Evolutionary conservation across 768 basidiomycete genomes (phyloP).

Genomic region (Kwoniella shandongensis): DNA sequence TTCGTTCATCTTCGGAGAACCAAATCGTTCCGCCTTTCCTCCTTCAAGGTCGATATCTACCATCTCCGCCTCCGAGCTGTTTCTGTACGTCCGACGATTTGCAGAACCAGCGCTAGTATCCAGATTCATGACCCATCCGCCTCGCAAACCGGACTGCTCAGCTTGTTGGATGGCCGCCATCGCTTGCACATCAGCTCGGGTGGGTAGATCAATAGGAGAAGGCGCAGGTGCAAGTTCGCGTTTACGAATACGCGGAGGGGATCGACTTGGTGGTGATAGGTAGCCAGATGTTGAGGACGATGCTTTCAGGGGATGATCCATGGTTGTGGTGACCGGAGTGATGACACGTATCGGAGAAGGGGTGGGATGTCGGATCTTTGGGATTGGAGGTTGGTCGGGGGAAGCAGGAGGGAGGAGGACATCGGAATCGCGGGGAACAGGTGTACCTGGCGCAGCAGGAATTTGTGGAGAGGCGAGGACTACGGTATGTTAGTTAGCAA

Average conservation of each 20-base stretch:
- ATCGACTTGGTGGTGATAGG: slow-evolving; percentile 47
- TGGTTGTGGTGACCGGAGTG: slow-evolving; percentile 38
- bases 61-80: slow-evolving; percentile 38
- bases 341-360: slow-evolving; percentile 40
- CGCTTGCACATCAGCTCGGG: slow-evolving; percentile 53
- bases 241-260: slow-evolving; percentile 21
- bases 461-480: slow-evolving; percentile 40
- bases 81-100: slow-evolving; percentile 9
- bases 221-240: slow-evolving; percentile 39
- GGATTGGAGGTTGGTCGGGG: slow-evolving; percentile 35
- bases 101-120: slow-evolving; percentile 31
- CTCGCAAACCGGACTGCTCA: slow-evolving; percentile 48
- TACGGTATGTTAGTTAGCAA: slow-evolving; percentile 7
- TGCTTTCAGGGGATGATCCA: slow-evolving; percentile 35
- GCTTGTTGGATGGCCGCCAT: slow-evolving; percentile 51
- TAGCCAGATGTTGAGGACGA: slow-evolving; percentile 27
- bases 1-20: slow-evolving; percentile 28
- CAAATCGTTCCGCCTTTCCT: slow-evolving; percentile 46
- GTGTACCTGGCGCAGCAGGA: slow-evolving; percentile 38
- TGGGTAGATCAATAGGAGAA: slow-evolving; percentile 50
- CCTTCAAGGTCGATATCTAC: slow-evolving; percentile 54
- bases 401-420: slow-evolving; percentile 47
- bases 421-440: slow-evolving; percentile 39
- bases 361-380: slow-evolving; percentile 24
- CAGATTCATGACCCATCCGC: slow-evolving; percentile 54